phyloP scores from a whole-genome alignment of 139 green algal species.

The Volvox reticuliferus region DNA sequence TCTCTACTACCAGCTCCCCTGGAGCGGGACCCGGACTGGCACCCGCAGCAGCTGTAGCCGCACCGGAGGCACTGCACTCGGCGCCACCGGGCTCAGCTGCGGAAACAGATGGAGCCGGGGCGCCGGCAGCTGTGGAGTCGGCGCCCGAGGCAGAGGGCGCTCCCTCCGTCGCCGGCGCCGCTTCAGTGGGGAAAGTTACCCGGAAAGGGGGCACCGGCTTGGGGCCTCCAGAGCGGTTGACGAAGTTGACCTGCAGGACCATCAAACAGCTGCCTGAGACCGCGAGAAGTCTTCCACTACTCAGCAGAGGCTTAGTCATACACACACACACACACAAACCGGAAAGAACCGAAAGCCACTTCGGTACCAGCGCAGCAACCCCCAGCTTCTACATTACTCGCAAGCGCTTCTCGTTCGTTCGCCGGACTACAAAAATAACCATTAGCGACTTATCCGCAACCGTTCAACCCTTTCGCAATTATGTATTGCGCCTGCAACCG shows the following conservation, averaged over 20 bases:
- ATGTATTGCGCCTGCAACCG: no score
- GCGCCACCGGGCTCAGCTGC: neutral
- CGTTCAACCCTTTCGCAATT: no score
- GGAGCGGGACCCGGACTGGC: slow-evolving; percentile 6
- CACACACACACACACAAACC: no score
- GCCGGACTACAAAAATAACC: no score
- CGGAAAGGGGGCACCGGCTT: slow-evolving; percentile 81
- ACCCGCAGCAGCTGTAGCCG: neutral
- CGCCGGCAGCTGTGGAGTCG: neutral
- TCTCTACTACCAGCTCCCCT: slow-evolving; percentile 75
- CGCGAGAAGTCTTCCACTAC: no score
- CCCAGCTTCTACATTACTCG: no score
- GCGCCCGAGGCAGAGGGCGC: neutral
- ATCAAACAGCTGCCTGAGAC: neutral
- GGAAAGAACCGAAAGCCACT: no score
- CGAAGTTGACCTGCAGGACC: slow-evolving; percentile 29
- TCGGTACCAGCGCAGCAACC: no score
- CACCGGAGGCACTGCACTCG: neutral
- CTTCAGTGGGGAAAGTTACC: slow-evolving; percentile 82
- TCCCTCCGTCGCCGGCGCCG: neutral
- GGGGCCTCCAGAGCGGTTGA: neutral
- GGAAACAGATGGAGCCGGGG: neutral
- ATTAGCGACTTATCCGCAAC: no score
- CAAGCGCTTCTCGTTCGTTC: no score
- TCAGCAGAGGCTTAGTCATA: no score